Evolutionary conservation across 495 filamentous ascomycete genomes (phyloP), one percentile per base, ranked within the genome.

Genomic region (Xanthoparmelia taractica): DNA sequence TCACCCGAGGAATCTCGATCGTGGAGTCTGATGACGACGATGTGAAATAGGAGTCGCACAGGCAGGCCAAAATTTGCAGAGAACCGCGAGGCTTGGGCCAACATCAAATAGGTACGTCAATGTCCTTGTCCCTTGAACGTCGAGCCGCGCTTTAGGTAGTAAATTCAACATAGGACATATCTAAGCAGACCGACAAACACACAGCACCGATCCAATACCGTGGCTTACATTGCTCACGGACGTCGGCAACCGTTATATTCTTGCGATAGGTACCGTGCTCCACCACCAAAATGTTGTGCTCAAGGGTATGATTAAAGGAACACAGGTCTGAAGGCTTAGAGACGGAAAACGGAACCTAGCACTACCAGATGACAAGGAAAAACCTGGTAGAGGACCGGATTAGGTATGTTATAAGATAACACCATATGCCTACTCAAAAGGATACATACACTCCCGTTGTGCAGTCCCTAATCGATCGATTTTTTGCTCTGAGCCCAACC

Each of bases 401-500:
- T 2, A 15, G 38, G 12, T 15, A 15, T 29, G 13, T 8, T 5
- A 13, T 25, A 4, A 58, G 29, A 2, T 3, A 38, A 48, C 0
- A 34, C 43, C 18, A 50, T 27, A 29, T 37, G 20, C 31, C 20
- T 15, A 37, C 23, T 37, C 56, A 37, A 40, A 40, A n/a, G n/a
- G n/a, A n/a, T n/a, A 20, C 37, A n/a, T 36, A 27, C 25, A 18
- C 17, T 47, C 41, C 47, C 8, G 23, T 12, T 31, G 13, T 13
- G 23, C 37, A 25, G 23, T 29, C 37, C 25, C 18, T 56, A 63
- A 12, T 63, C 38, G 8, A 45, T 56, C 27, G 6, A 29, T 7
- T 45, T 33, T 11, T 38, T n/a, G 8, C 52, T 57, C 43, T 52
- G 43, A 31, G 45, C 61, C 66, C 63, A 82, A 0, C 87, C 87